Evolutionary conservation across 768 basidiomycete species (phyloP).

Genomic region (Serendipita sp.): DNA sequence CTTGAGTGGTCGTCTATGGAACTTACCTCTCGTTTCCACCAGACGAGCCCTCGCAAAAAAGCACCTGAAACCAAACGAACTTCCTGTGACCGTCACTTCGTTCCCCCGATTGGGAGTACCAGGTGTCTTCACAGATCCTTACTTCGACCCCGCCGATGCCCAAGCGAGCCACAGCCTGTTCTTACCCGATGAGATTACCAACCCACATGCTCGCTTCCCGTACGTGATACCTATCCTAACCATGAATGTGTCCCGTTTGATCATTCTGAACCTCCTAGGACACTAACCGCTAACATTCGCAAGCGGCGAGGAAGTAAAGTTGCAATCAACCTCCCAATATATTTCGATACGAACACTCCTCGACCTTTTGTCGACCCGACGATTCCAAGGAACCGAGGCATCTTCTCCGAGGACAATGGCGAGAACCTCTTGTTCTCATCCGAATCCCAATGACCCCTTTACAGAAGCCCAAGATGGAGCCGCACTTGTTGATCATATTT

Average conservation of each 20-base stretch:
- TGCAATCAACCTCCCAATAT: constrained; percentile 87
- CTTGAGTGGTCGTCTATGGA: background rate
- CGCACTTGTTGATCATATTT: constrained; percentile 79
- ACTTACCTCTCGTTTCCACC: background rate
- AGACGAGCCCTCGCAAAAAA: constrained; percentile 74
- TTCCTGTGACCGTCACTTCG: constrained; percentile 87
- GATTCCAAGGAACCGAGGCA: constrained; percentile 73
- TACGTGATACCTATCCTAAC: constrained; percentile 30
- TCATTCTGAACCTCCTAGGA: constrained; percentile 31
- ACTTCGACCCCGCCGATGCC: constrained; percentile 56
- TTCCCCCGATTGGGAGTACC: constrained; percentile 83
- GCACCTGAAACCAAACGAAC: constrained; percentile 69
- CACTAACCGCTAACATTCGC: constrained; percentile 94
- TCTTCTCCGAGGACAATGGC: constrained; percentile 79
- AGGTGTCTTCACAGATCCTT: constrained; percentile 86
- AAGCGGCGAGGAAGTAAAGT: constrained; percentile 83
- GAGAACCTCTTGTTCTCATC: constrained; percentile 14
- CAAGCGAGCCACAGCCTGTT: constrained; percentile 86
- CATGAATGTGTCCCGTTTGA: background rate
- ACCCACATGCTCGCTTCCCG: constrained; percentile 97
- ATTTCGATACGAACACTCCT: constrained; percentile 73
- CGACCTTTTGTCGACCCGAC: constrained; percentile 82
- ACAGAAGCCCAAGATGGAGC: constrained; percentile 82
- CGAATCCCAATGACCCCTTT: background rate
- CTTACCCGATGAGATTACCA: constrained; percentile 88